These are phyloP conservation scores for Leccinum colubrinum DNA, from an alignment of 1,284 basidiomycete species.

Conservation along the genomic window DNA sequence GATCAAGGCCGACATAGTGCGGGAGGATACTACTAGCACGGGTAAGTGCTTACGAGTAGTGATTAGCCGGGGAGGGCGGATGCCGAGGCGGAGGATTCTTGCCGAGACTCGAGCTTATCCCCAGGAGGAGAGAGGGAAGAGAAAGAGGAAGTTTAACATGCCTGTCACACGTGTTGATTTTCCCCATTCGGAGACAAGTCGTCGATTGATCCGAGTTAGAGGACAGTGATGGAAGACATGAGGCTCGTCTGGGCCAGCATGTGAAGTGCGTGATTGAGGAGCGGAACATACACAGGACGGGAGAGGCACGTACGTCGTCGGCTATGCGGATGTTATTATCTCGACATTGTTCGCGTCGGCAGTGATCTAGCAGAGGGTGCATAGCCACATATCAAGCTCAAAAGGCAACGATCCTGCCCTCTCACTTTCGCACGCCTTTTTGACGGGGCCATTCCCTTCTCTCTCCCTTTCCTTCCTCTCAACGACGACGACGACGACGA, in stretches of 20 bases:
- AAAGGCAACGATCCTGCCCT: conserved; percentile 27
- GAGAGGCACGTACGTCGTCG: neutral
- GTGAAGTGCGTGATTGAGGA: conserved; percentile 24
- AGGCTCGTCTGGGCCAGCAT: conserved; percentile 16
- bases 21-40: neutral
- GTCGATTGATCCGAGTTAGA: conserved; percentile 17
- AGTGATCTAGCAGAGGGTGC: conserved; percentile 2
- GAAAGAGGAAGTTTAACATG: conserved; percentile 23
- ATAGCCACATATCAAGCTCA: conserved; percentile 32
- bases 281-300: neutral
- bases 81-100: conserved; percentile 12
- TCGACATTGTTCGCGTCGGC: conserved; percentile 14
- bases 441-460: conserved; percentile 20
- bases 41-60: neutral
- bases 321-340: conserved; percentile 7
- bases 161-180: conserved; percentile 25
- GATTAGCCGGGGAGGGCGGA: conserved; percentile 3
- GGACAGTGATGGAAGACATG: conserved; percentile 15
- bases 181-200: conserved; percentile 14
- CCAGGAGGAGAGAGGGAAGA: conserved; percentile 8
- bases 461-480: conserved; percentile 18
- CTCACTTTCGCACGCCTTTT: conserved; percentile 30
- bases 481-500: conserved; percentile 22
- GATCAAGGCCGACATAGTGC: conserved; percentile 7
- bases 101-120: neutral